Conservation (phyloP, 2,329 filamentous ascomycete species). For the Aspergillus quadrilineatus region DNA sequence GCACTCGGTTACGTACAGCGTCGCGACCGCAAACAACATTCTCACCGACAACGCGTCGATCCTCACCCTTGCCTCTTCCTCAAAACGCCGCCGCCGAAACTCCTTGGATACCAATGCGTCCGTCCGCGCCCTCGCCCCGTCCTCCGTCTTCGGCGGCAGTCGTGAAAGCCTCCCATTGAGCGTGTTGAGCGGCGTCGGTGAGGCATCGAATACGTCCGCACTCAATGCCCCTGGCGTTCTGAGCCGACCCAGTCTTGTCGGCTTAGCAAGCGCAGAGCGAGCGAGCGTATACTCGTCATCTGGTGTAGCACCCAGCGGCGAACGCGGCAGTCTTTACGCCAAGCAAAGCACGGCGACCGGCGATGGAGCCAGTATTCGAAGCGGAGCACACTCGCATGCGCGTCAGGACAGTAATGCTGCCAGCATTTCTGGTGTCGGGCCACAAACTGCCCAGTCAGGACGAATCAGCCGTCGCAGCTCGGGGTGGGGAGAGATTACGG, state of each 20-base stretch:
- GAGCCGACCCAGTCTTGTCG: constrained; percentile 53
- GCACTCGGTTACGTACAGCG: constrained; percentile 58
- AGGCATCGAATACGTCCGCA: constrained; percentile 43
- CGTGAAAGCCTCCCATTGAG: constrained; percentile 64
- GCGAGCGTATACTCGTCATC: constrained; percentile 74
- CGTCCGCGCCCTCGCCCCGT: constrained; percentile 62
- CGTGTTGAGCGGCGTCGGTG: constrained; percentile 55
- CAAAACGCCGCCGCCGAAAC: constrained; percentile 62
- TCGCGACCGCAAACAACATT: constrained; percentile 63
- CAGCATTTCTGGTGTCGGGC: constrained; percentile 62
- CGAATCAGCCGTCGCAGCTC: constrained; percentile 46
- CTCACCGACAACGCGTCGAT: constrained; percentile 66
- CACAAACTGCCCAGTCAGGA: constrained; percentile 54
- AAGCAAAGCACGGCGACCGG: constrained; percentile 49
- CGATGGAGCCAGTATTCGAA: constrained; percentile 76
- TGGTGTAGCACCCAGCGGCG: constrained; percentile 65
- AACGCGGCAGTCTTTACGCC: constrained; percentile 79
- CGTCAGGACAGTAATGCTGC: constrained; percentile 79
- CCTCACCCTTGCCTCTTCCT: constrained; percentile 63
- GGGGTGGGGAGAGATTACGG: constrained; percentile 46
- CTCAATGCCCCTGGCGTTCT: constrained; percentile 41
- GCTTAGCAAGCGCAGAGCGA: constrained; percentile 58
- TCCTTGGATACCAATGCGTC: constrained; percentile 67
- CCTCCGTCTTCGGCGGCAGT: constrained; percentile 63
- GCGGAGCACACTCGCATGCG: constrained; percentile 72